Conservation (phyloP, 2,329 filamentous ascomycete genomes). For the Nigrograna mackinnonii region DNA sequence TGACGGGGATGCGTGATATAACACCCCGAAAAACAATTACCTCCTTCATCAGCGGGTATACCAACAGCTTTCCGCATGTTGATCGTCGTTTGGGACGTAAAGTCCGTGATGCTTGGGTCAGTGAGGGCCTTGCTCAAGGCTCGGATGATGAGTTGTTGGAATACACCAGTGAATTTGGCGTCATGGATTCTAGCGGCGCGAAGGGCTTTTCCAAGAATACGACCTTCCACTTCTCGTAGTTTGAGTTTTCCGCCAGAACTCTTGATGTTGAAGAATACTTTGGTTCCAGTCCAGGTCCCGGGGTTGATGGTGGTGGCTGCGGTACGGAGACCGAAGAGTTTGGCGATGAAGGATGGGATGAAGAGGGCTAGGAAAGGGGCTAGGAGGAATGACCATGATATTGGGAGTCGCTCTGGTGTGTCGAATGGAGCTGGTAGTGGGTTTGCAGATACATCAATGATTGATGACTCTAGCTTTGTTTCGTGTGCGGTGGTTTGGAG, state of each 20-base stretch:
- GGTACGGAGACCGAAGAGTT: slow-evolving; percentile 36
- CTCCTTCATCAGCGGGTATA: slow-evolving; percentile 38
- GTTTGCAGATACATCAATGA: slow-evolving; percentile 11
- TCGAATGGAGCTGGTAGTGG: slow-evolving; percentile 44
- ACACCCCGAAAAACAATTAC: slow-evolving; percentile 36
- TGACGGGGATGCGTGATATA: not conserved
- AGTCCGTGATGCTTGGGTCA: slow-evolving; percentile 26
- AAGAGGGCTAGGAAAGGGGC: slow-evolving; percentile 41
- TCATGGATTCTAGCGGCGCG: slow-evolving; percentile 32
- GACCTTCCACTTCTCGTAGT: slow-evolving; percentile 15
- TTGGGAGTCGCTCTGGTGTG: slow-evolving; percentile 20
- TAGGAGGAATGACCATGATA: slow-evolving; percentile 49
- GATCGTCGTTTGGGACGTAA: slow-evolving; percentile 44
- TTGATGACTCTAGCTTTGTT: not conserved
- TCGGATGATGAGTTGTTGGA: slow-evolving; percentile 46
- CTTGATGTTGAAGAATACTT: not conserved
- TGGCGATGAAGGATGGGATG: slow-evolving; percentile 39
- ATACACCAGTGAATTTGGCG: slow-evolving; percentile 46
- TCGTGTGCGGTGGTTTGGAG: slow-evolving; percentile 2
- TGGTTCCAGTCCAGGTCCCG: slow-evolving; percentile 35
- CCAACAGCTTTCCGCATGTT: slow-evolving; percentile 45
- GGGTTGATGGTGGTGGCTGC: slow-evolving; percentile 22
- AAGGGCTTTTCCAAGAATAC: slow-evolving; percentile 29
- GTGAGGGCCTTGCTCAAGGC: slow-evolving; percentile 38
- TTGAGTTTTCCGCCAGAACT: not conserved